phyloP scores from a whole-genome alignment of 495 filamentous ascomycete genomes.

The Aspergillus affinis region DNA sequence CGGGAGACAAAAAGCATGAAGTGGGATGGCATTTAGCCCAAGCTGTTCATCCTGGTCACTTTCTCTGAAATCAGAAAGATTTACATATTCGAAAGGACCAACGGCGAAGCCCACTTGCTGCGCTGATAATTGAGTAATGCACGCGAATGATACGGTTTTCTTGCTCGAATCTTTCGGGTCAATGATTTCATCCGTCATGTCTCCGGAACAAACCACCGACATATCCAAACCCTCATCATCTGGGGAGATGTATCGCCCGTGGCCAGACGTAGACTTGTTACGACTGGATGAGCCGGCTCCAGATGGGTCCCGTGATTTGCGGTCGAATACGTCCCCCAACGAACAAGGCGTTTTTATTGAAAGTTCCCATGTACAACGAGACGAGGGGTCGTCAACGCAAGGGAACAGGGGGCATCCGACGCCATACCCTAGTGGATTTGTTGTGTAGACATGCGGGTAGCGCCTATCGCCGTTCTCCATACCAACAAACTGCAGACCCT shows the following conservation, averaged over 20 bases:
- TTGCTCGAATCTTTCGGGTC: constrained; percentile 71
- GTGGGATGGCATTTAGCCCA: constrained; percentile 74
- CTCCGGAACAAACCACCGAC: constrained; percentile 85
- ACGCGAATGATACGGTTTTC: constrained; percentile 80
- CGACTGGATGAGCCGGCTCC: constrained; percentile 18
- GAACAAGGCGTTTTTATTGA: constrained; percentile 82
- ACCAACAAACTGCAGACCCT: constrained; percentile 90
- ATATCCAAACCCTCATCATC: constrained; percentile 87
- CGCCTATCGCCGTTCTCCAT: constrained; percentile 71
- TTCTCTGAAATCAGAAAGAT: constrained; percentile 84
- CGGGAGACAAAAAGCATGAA: constrained; percentile 89
- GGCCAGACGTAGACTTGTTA: constrained; percentile 18
- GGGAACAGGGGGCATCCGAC: constrained; percentile 84
- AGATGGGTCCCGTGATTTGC: constrained; percentile 30
- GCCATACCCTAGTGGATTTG: constrained; percentile 73
- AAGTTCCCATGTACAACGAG: constrained; percentile 83
- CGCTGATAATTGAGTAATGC: constrained; percentile 66
- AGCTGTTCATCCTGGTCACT: constrained; percentile 89
- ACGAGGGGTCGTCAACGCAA: constrained; percentile 78
- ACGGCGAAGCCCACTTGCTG: constrained; percentile 90
- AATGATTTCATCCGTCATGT: constrained; percentile 76
- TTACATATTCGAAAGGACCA: constrained; percentile 91
- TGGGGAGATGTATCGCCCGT: constrained; percentile 46
- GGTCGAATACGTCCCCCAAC: constrained; percentile 75
- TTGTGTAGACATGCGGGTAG: constrained; percentile 90